Conservation (phyloP, 257 asterid genomes). For the Plantago major region DNA sequence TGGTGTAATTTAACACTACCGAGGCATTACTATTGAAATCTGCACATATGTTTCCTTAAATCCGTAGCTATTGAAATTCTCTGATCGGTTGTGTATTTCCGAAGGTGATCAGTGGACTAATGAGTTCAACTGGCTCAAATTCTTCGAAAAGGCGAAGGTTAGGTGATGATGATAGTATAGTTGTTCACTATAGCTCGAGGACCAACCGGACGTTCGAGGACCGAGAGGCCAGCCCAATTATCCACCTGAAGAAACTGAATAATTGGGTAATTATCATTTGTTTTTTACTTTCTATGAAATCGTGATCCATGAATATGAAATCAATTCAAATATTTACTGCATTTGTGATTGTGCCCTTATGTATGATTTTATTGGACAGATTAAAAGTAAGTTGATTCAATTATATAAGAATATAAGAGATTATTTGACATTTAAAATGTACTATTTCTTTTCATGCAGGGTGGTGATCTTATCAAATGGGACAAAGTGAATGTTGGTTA, state of each 20-base stretch:
- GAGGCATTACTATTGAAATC: no score
- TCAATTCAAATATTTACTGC: background rate
- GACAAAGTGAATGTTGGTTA: constrained; percentile 92
- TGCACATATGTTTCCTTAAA: no score
- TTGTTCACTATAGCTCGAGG: constrained; percentile 94
- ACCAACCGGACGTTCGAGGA: constrained; percentile 93
- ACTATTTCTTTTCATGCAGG: no score
- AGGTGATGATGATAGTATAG: no score
- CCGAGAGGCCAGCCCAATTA: constrained; percentile 97
- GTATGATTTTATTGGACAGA: constrained; percentile 39
- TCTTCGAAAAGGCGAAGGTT: no score
- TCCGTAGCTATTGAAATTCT: no score
- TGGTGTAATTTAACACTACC: no score
- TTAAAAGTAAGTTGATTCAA: constrained; percentile 94
- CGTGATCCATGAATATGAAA: background rate
- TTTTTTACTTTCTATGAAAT: background rate
- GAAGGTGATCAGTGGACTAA: no score
- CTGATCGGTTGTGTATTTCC: no score
- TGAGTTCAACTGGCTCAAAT: no score
- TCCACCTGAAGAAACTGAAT: constrained; percentile 95
- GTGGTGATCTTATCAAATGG: constrained; percentile 99
- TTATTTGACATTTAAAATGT: no score
- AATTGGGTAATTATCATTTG: constrained; percentile 62
- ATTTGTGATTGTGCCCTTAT: constrained; percentile 1
- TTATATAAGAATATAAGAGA: constrained; percentile 76